Base-by-base conservation (phyloP, 1,139 yeast genomes). In the Kodamaea arcana region DNA sequence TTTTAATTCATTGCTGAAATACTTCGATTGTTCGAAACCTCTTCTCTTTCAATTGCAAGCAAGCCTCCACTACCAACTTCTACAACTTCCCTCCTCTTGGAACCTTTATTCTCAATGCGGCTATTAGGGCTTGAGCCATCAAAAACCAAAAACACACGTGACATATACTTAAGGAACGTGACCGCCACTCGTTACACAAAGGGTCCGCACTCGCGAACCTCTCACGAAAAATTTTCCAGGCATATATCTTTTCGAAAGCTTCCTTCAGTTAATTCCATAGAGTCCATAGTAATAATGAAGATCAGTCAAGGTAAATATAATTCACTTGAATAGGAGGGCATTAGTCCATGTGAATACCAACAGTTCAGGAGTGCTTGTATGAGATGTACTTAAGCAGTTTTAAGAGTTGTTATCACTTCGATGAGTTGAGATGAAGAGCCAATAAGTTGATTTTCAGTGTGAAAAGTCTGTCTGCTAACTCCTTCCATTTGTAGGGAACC, bases 301-400 rank as follows among this genome's bases (percentile, higher is more conserved):
- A 67, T 74, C 68, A 73, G 79, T 65, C 75, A 74, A 71, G 78
- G 80, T 74, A 72, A 52, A 52, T 63, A 49, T 48, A 44, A 35
- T 34, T 27, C 21, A 32, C 17, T 25, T 25, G 17, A 12, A 12
- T 11, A 24, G 26, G 26, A 24, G 26, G 26, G 11, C 22, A 24
- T 24, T 7, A 24, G 26, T 24, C 26, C 14, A 24, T 24, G 14
- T 24, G 26, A 24, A 24, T 24, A 24, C 11, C 26, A 24, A 18
- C 9, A 18, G 22, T 7, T 18, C 22, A 18, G 9, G 22, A 18
- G 6, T 7, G 22, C 9, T 18, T 18, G 22, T n/a, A n/a, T n/a
- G n/a, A n/a, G n/a, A n/a, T n/a, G n/a, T n/a, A n/a, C n/a, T n/a
- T n/a, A n/a, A n/a, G n/a, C n/a, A n/a, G n/a, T n/a, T n/a, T n/a